Percentiles rank a stretch among this genome's conserved stretches.
phyloP scores from a whole-genome alignment of 2,329 filamentous ascomycete genomes.

The Fusarium mangiferae region DNA sequence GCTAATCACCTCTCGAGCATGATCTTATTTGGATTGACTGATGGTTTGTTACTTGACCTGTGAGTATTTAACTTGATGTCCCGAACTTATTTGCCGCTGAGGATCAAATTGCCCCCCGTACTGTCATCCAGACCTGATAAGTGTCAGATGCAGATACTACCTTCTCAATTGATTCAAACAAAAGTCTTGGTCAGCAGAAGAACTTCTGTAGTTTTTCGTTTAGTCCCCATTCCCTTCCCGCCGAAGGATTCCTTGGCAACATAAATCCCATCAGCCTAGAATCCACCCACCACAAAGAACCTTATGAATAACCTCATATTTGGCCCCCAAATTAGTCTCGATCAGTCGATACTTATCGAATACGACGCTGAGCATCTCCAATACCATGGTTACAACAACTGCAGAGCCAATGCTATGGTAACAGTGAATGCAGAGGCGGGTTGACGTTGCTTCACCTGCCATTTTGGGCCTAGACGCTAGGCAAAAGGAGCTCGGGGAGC shows the following conservation, averaged over 20 bases:
- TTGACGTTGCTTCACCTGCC: constrained; percentile 6
- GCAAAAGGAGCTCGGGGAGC: neutral
- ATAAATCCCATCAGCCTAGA: neutral
- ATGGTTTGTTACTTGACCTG: neutral
- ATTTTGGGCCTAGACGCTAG: neutral
- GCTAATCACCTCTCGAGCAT: rapidly evolving
- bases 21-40: rapidly evolving
- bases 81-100: neutral
- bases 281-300: neutral
- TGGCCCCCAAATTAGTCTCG: neutral
- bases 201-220: neutral
- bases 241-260: constrained; percentile 4
- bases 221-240: neutral
- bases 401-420: neutral
- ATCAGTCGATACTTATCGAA: constrained; percentile 5
- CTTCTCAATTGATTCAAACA: neutral
- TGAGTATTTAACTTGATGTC: neutral
- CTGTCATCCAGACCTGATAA: neutral
- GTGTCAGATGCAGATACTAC: neutral
- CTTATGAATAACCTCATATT: neutral
- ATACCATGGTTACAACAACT: neutral
- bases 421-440: neutral
- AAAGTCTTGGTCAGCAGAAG: neutral
- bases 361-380: neutral
- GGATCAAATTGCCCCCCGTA: neutral